Conservation (phyloP, 1,139 yeast species). For the Nematodospora anomalae region DNA sequence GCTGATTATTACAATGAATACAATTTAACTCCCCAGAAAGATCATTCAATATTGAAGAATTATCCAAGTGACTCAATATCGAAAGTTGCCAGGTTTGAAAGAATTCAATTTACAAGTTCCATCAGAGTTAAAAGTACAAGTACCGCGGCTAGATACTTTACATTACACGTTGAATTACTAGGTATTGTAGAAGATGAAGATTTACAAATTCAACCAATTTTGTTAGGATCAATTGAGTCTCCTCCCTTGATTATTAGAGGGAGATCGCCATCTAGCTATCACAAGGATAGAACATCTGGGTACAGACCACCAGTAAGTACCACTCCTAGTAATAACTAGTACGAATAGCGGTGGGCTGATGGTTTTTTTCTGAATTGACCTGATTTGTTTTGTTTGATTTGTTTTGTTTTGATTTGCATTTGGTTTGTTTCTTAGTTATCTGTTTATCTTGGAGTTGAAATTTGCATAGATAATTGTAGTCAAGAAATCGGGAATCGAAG, state of each 20-base stretch:
- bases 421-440: neutral
- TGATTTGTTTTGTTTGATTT: no score
- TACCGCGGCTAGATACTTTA: constrained; percentile 48
- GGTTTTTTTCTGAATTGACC: no score
- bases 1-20: constrained; percentile 34
- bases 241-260: constrained; percentile 69
- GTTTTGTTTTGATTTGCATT: neutral
- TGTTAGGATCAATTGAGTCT: constrained; percentile 48
- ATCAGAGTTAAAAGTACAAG: constrained; percentile 53
- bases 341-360: no score
- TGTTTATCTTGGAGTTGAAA: neutral
- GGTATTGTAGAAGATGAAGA: constrained; percentile 47
- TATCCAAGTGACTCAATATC: constrained; percentile 52
- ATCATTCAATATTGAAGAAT: constrained; percentile 38
- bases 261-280: constrained; percentile 66
- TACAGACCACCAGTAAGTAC: constrained; percentile 24
- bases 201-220: constrained; percentile 38
- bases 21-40: constrained; percentile 30
- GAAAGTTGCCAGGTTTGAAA: constrained; percentile 64
- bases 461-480: neutral
- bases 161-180: constrained; percentile 55
- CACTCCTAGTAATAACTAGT: constrained; percentile 6
- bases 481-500: no score
- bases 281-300: constrained; percentile 41
- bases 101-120: constrained; percentile 67